Conservation (phyloP, 352 stramenopile species). For the Globisporangium parvum region DNA sequence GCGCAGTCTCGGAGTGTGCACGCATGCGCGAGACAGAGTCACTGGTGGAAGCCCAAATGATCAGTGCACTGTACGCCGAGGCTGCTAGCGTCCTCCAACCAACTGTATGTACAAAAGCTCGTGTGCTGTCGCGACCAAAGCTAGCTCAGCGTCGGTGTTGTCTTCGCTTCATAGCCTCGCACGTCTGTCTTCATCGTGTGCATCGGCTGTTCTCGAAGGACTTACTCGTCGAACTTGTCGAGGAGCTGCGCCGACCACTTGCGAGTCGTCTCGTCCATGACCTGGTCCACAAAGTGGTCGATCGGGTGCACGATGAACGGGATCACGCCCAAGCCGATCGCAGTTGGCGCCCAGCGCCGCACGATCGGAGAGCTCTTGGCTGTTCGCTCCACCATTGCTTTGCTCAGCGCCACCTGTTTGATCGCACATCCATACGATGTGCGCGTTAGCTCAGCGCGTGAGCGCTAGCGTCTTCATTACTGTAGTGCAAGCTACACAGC, state of each 20-base stretch:
- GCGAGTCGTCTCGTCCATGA: slow-evolving; percentile 50
- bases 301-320: slow-evolving; percentile 87
- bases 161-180: too few species aligned
- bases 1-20: too few species aligned
- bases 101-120: too few species aligned
- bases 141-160: not conserved
- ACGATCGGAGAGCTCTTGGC: slow-evolving; percentile 38
- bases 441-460: too few species aligned
- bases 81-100: too few species aligned
- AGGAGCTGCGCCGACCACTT: slow-evolving; percentile 34
- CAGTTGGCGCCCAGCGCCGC: slow-evolving; percentile 61
- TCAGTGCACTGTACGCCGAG: too few species aligned
- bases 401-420: slow-evolving; percentile 38
- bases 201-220: not conserved
- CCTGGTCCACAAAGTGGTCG: slow-evolving; percentile 53
- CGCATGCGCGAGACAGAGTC: too few species aligned
- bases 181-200: too few species aligned
- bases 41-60: too few species aligned
- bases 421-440: not conserved
- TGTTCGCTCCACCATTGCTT: slow-evolving; percentile 25
- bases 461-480: too few species aligned
- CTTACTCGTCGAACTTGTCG: slow-evolving; percentile 20
- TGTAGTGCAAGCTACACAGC: not conserved
- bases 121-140: too few species aligned
- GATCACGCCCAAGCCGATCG: slow-evolving; percentile 70